phyloP scores from a whole-genome alignment of 2,329 filamentous ascomycete genomes.

The Penicillium sp. region DNA sequence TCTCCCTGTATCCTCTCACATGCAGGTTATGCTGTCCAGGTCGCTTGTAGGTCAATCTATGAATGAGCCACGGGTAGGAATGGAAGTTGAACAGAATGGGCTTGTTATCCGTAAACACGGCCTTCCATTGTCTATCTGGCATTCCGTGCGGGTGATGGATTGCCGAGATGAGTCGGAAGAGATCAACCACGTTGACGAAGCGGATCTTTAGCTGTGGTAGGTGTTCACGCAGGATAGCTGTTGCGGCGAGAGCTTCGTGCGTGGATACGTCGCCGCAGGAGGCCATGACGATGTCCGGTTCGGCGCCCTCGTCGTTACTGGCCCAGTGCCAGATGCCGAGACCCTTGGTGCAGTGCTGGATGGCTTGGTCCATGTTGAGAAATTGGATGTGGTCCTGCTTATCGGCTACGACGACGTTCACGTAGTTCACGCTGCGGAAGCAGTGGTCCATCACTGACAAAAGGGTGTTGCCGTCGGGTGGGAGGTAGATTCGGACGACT shows the following conservation, averaged over 20 bases:
- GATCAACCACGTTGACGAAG: constrained; percentile 78
- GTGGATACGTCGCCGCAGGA: constrained; percentile 76
- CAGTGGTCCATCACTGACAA: constrained; percentile 78
- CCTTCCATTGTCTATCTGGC: constrained; percentile 65
- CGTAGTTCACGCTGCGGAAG: constrained; percentile 73
- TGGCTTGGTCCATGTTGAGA: constrained; percentile 72
- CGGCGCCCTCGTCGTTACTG: constrained; percentile 68
- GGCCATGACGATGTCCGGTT: constrained; percentile 77
- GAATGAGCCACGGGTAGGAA: constrained; percentile 79
- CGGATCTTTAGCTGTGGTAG: constrained; percentile 75
- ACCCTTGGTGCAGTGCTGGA: constrained; percentile 78
- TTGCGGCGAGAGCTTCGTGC: constrained; percentile 74
- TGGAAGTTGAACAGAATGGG: constrained; percentile 86
- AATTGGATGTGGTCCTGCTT: constrained; percentile 80
- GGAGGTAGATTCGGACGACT: constrained; percentile 79
- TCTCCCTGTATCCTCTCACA: constrained; percentile 79
- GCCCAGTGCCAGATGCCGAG: constrained; percentile 79
- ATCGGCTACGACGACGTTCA: constrained; percentile 79
- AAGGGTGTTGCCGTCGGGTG: constrained; percentile 77
- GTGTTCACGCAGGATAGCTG: constrained; percentile 71
- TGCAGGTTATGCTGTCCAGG: constrained; percentile 70
- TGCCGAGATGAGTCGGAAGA: constrained; percentile 77
- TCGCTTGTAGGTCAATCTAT: constrained; percentile 76
- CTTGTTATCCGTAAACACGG: constrained; percentile 72
- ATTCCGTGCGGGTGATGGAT: constrained; percentile 75